phyloP scores from a whole-genome alignment of 2,329 filamentous ascomycete species.

The Aspergillaceae sp. region DNA sequence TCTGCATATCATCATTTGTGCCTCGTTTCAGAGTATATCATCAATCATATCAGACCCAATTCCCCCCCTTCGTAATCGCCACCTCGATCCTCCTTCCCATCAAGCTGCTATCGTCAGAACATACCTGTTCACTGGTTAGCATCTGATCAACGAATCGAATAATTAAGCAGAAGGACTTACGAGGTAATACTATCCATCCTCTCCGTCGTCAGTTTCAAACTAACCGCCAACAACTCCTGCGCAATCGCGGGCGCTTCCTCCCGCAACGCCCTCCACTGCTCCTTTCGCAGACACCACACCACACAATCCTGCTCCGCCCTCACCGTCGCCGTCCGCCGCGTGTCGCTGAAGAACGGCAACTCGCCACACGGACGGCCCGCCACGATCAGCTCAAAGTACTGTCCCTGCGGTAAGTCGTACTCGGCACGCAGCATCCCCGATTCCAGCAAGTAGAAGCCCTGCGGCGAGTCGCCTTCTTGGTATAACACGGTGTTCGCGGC shows the following conservation, averaged over 20 bases:
- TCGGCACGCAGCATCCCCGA: conserved; percentile 81
- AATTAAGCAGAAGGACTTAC: conserved; percentile 28
- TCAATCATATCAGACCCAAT: too few relatives aligned
- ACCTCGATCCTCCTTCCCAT: conserved; percentile 7
- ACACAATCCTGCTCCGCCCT: conserved; percentile 72
- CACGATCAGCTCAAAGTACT: conserved; percentile 82
- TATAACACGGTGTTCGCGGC: conserved; percentile 66
- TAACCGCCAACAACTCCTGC: conserved; percentile 72
- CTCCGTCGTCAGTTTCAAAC: conserved; percentile 90
- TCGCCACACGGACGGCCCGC: conserved; percentile 93
- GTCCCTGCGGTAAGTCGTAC: conserved; percentile 83
- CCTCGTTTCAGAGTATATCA: too few relatives aligned
- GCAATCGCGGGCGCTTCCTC: conserved; percentile 66
- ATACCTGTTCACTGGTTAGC: conserved; percentile 14
- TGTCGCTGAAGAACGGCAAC: conserved; percentile 91
- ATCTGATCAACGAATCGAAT: neutral
- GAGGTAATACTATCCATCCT: conserved; percentile 67
- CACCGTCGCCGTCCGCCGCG: conserved; percentile 76
- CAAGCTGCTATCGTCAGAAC: conserved; percentile 27
- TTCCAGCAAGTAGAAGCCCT: conserved; percentile 85
- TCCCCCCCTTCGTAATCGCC: too few relatives aligned
- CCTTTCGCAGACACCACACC: conserved; percentile 68
- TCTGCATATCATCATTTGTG: too few relatives aligned
- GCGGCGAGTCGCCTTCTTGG: conserved; percentile 63
- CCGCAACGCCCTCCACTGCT: conserved; percentile 66